Percentiles rank a stretch among this genome's conserved stretches.
Conservation (phyloP, 345 rosid genomes). For the Anacardium occidentale region DNA sequence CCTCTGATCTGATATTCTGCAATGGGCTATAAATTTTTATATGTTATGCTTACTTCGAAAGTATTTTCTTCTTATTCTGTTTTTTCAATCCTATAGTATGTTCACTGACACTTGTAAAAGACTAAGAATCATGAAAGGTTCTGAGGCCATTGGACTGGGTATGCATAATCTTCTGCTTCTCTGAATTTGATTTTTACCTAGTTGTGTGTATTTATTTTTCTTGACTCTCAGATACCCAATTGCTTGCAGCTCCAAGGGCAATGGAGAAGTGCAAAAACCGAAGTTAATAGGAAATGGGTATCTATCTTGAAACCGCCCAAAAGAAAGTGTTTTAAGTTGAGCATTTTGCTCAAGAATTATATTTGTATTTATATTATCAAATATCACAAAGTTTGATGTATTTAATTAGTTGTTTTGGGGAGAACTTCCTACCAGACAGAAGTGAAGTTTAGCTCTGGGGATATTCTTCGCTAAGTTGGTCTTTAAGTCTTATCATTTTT, state of each 20-base stretch:
- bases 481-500: conserved; percentile 14
- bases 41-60: not conserved
- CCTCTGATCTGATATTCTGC: conserved; percentile 1
- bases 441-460: conserved; percentile 15
- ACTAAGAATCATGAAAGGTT: conserved; percentile 50
- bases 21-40: not conserved
- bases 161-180: conserved; percentile 13
- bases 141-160: conserved; percentile 56
- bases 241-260: conserved; percentile 52
- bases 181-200: too few species aligned
- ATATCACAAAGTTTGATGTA: conserved; percentile 32
- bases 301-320: conserved; percentile 13
- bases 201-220: not conserved
- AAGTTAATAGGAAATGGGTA: conserved; percentile 14
- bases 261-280: conserved; percentile 49
- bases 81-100: conserved; percentile 35
- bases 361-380: conserved; percentile 18
- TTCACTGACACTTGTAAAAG: conserved; percentile 46
- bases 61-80: conserved; percentile 5
- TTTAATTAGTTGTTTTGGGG: conserved; percentile 16
- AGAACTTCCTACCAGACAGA: conserved; percentile 12
- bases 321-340: conserved; percentile 21
- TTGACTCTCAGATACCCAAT: conserved; percentile 1
- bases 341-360: conserved; percentile 20
- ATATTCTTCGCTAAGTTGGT: conserved; percentile 24